phyloP scores from a whole-genome alignment of 2,329 filamentous ascomycete species.

The Epichloe aotearoae region DNA sequence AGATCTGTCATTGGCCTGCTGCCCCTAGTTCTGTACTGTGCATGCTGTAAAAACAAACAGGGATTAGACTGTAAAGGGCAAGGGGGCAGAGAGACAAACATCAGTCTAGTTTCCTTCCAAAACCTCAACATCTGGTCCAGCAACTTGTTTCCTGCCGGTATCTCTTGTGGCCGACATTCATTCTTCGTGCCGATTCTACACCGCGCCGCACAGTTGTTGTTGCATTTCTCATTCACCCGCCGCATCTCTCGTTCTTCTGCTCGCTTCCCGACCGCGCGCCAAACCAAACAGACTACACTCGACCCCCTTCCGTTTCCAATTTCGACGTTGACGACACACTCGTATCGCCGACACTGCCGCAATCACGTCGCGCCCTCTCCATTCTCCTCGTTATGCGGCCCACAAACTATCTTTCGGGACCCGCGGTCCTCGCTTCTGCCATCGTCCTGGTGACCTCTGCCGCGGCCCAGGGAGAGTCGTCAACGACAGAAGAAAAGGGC shows the following conservation, averaged over 20 bases:
- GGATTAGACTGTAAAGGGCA: no score
- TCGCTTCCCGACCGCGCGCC: neutral
- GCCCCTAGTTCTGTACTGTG: no score
- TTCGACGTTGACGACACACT: neutral
- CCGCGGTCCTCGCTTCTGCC: conserved; percentile 15
- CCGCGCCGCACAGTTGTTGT: neutral
- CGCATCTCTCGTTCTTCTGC: neutral
- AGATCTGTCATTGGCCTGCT: no score
- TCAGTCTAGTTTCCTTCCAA: neutral
- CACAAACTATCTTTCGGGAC: conserved; percentile 13
- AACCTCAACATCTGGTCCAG: neutral
- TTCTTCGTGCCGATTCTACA: neutral
- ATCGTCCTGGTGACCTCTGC: conserved; percentile 16
- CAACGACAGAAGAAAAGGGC: conserved; percentile 6
- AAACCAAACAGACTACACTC: neutral
- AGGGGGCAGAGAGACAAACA: no score
- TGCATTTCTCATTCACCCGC: no score
- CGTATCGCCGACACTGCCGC: neutral
- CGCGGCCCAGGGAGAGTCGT: conserved; percentile 17
- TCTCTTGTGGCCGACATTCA: neutral
- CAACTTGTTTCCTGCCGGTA: neutral
- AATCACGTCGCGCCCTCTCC: neutral
- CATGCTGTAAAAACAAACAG: no score
- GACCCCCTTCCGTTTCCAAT: neutral
- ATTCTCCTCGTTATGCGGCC: conserved; percentile 13